Evolutionary conservation across 192 early-diverging fungal genomes (phyloP).

Genomic region (Entomortierella parvispora): DNA sequence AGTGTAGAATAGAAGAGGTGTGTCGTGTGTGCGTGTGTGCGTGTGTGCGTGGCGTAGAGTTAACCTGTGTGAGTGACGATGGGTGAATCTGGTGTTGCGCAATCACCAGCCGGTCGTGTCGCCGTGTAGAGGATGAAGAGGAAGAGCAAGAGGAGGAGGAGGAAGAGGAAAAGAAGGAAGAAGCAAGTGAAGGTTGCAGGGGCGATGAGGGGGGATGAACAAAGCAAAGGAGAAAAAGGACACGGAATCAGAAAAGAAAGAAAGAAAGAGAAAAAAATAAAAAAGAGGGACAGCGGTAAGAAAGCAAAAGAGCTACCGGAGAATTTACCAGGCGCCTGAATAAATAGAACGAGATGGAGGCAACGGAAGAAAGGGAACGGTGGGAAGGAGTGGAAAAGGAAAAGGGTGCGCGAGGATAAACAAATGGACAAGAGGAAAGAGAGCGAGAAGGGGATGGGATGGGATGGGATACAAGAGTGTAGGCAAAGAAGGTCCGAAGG

Average conservation of each 20-base stretch:
- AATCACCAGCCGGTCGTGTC: too few relatives aligned
- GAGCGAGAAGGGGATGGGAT: too few relatives aligned
- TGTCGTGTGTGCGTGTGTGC: not conserved
- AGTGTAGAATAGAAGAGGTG: not conserved
- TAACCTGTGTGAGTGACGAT: not conserved
- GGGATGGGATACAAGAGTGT: too few relatives aligned
- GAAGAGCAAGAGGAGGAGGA: not conserved
- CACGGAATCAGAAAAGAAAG: not conserved
- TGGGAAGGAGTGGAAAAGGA: too few relatives aligned
- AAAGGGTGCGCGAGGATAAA: too few relatives aligned
- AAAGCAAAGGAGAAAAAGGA: not conserved
- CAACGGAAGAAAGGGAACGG: too few relatives aligned
- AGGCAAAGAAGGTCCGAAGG: too few relatives aligned
- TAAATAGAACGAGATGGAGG: too few relatives aligned
- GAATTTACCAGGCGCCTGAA: not conserved
- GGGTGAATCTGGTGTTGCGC: not conserved
- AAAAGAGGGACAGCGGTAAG: not conserved
- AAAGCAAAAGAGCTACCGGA: not conserved
- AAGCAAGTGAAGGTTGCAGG: conserved; percentile 10
- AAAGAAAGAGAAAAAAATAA: not conserved
- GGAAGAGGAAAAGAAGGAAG: not conserved
- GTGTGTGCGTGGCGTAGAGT: not conserved
- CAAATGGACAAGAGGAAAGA: too few relatives aligned
- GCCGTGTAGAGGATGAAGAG: not conserved
- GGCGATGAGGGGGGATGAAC: not conserved